These are phyloP conservation scores for Sporothrix mexicana DNA, from an alignment of 2,329 filamentous ascomycete genomes.

Conservation along the genomic window DNA sequence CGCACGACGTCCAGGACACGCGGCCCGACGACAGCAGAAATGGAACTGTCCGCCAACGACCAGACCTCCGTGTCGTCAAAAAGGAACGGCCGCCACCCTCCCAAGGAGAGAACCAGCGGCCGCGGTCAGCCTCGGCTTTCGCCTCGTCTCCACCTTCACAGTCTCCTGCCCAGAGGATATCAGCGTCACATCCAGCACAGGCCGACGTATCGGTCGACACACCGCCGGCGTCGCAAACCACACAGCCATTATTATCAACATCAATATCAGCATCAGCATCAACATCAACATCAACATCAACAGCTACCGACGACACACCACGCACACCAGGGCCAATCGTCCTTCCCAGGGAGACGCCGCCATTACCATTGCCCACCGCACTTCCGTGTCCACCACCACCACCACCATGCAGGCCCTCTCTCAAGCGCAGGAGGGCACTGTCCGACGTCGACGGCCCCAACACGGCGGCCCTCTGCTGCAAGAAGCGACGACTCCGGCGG, in stretches of 20 bases:
- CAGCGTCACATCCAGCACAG: not conserved
- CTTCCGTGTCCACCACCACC: not conserved
- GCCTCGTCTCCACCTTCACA: not conserved
- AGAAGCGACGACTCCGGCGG: slow-evolving; percentile 70
- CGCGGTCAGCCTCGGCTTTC: not conserved
- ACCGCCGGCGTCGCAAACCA: not conserved
- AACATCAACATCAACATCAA: not conserved
- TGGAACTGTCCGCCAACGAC: not conserved
- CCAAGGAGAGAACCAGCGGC: slow-evolving; percentile 4
- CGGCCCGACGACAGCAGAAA: not conserved
- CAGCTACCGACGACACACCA: not conserved
- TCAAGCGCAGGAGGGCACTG: slow-evolving; percentile 58
- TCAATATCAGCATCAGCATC: not conserved
- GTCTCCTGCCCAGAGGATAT: not conserved
- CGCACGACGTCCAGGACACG: not conserved
- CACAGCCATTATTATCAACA: too few relatives aligned
- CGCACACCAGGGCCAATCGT: not conserved
- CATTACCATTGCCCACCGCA: not conserved
- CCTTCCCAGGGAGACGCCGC: not conserved
- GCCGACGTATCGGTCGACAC: not conserved
- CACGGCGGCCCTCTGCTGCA: slow-evolving; percentile 58
- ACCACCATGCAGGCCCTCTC: not conserved
- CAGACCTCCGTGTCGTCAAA: not conserved
- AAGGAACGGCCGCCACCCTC: not conserved
- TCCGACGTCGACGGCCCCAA: slow-evolving; percentile 66